phyloP scores from a whole-genome alignment of 2,329 filamentous ascomycete species.

The Phyllosticta citrichinensis region DNA sequence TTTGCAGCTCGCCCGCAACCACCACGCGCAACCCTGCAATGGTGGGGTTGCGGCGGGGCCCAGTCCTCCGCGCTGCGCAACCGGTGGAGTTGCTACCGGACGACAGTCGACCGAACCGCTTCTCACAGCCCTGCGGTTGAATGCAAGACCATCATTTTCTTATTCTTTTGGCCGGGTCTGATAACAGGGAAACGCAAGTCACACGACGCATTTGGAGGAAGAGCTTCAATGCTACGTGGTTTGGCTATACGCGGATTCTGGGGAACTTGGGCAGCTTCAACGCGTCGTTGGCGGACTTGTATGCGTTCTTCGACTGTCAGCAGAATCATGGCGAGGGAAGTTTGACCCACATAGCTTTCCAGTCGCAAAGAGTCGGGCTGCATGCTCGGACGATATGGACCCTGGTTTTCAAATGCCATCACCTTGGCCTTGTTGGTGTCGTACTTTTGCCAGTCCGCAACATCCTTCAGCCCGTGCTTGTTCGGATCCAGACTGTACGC shows the following conservation, averaged over 20 bases:
- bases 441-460: neutral
- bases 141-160: neutral
- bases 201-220: neutral
- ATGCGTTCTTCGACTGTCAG: neutral
- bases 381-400: neutral
- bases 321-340: neutral
- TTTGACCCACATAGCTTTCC: constrained; percentile 7
- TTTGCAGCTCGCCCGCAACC: neutral
- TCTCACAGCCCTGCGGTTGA: neutral
- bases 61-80: neutral
- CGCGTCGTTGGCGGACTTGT: neutral
- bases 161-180: neutral
- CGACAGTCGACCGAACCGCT: neutral
- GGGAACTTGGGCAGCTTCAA: neutral
- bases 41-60: neutral
- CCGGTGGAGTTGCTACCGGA: neutral
- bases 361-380: neutral
- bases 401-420: constrained; percentile 1
- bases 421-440: neutral
- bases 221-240: neutral
- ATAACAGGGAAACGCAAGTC: neutral
- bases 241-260: neutral
- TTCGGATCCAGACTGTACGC: constrained; percentile 1
- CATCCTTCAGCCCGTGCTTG: neutral
- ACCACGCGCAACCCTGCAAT: neutral